Evolutionary conservation across 2,329 filamentous ascomycete species (phyloP), one percentile per base, ranked within the genome.

Genomic region (Hymenoscyphus infarciens): DNA sequence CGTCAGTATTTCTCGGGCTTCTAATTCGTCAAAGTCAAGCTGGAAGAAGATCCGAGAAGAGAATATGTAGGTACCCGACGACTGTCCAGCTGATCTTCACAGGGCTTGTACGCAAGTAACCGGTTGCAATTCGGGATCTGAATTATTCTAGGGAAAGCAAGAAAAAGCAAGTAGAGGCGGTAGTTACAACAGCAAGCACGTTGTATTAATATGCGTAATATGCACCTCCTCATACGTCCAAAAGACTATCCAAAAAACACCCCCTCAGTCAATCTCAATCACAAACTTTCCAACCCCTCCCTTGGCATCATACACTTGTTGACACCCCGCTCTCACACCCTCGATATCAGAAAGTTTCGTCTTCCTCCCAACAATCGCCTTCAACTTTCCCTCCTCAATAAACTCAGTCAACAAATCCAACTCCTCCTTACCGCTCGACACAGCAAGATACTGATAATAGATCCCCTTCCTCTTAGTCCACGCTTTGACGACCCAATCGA

Each of bases 231-330:
- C 27, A 19, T 29, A 15, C 29, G 25, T 29, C 19, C 25, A 13
- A 33, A 33, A 35, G 33, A 11, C 13, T 25, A 25, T 5, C 25
- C 5, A 16, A 45, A 45, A 25, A 42, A 42, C 3, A 42, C 3
- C 29, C 19, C 11, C 59, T 68, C 56, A 67, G 39, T 57, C 66
- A 45, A 76, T 69, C 61, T 71, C 69, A 57, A 78, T 73, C 4
- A 80, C 76, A 57, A 75, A 71, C 67, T 79, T 80, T 13, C 77
- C 78, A 35, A 79, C 56, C 1, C 76, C 77, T 1, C 78, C 78
- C 58, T 76, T 76, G 13, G 71, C 75, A 35, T 73, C 70, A 58
- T 75, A 75, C 31, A 77, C 70, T 60, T 76, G 66, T 56, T 74
- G 66, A 63, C 76, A 78, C 5, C 74, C 77, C 59, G 73, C 69